These are phyloP conservation scores for Sugiyamaella novakii DNA, from an alignment of 1,139 yeast genomes.

Conservation along the genomic window DNA sequence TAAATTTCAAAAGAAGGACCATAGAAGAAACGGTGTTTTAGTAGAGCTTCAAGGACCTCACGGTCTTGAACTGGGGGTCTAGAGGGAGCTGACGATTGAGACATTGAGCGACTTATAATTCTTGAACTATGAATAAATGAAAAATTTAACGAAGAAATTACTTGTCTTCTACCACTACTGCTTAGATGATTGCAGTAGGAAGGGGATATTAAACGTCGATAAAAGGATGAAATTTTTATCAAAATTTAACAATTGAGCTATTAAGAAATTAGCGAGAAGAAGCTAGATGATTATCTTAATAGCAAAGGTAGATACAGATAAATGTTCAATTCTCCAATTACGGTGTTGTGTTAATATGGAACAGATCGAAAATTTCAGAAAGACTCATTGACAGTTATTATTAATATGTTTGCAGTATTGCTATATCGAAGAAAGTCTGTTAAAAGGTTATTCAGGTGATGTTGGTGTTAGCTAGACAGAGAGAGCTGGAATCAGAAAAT, in stretches of 20 bases:
- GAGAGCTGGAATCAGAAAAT: too few relatives aligned
- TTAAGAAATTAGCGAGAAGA: neutral
- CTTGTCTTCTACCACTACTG: constrained; percentile 9
- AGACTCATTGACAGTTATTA: too few relatives aligned
- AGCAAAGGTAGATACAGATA: neutral
- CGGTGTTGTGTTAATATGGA: neutral
- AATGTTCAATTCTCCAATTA: neutral
- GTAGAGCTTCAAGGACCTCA: constrained; percentile 83
- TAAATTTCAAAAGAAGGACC: constrained; percentile 97
- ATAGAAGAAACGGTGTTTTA: constrained; percentile 93
- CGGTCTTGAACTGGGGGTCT: constrained; percentile 39
- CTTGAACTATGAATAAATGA: neutral
- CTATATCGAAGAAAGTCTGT: too few relatives aligned
- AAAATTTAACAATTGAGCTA: constrained; percentile 1
- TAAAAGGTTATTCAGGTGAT: too few relatives aligned
- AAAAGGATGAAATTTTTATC: constrained; percentile 10
- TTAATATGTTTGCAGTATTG: too few relatives aligned
- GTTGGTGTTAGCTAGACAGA: too few relatives aligned
- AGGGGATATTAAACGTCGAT: constrained; percentile 1
- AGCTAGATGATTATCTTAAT: neutral
- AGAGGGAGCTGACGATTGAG: constrained; percentile 3
- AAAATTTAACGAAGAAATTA: neutral
- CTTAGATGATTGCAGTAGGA: constrained; percentile 10
- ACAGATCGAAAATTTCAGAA: constrained; percentile 10
- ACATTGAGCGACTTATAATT: neutral